Percentiles rank a stretch among this genome's conserved stretches.
Conservation (phyloP, 768 basidiomycete species). For the Strobilomyces echinocephalus region DNA sequence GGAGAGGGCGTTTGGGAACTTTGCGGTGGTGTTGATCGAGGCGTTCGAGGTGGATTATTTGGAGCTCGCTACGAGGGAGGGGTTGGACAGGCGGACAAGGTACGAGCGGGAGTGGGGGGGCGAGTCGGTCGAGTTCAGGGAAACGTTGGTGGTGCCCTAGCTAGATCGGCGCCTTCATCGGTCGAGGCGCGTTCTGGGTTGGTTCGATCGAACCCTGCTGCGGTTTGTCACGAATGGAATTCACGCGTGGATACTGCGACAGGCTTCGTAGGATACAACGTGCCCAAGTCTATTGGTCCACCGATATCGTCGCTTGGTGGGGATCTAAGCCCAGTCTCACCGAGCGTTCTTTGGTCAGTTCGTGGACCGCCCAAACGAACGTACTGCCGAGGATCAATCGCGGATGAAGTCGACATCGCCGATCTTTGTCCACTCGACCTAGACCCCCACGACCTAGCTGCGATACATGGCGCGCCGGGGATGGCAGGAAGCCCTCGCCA, state of each 20-base stretch:
- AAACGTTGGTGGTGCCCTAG: constrained; percentile 61
- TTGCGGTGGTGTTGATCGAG: constrained; percentile 69
- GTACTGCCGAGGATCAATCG: background rate
- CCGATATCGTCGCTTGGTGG: too few species aligned
- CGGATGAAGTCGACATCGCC: background rate
- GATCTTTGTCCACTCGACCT: background rate
- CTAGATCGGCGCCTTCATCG: too few species aligned
- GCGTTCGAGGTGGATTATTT: constrained; percentile 44
- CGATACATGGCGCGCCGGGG: too few species aligned
- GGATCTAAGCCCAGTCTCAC: too few species aligned
- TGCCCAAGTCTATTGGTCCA: too few species aligned
- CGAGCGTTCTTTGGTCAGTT: too few species aligned
- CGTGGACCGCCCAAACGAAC: too few species aligned
- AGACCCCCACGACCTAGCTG: background rate
- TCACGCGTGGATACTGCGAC: too few species aligned
- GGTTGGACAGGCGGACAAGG: constrained; percentile 54
- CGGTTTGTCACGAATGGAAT: too few species aligned
- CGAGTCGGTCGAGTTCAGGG: constrained; percentile 46
- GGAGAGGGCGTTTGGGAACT: constrained; percentile 57
- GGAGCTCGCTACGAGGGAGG: constrained; percentile 42
- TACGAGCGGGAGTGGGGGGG: constrained; percentile 41
- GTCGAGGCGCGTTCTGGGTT: too few species aligned
- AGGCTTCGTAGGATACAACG: too few species aligned
- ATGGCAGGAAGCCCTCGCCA: constrained; percentile 39
- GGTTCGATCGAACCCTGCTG: too few species aligned